Conservation (phyloP, 2,329 filamentous ascomycete species). For the Chaetothyriales sp. region DNA sequence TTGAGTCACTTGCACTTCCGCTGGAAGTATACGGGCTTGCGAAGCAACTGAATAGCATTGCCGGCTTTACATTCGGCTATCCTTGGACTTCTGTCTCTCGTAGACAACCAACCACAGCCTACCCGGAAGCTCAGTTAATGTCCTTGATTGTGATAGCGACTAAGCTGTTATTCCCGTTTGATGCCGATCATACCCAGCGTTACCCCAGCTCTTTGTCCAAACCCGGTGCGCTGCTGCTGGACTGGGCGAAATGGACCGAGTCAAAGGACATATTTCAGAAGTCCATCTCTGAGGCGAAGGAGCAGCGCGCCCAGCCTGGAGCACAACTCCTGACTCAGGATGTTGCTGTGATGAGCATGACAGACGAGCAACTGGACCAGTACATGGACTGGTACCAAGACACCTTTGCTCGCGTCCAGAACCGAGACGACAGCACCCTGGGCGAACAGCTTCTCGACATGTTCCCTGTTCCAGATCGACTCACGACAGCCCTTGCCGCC, state of each 20-base stretch:
- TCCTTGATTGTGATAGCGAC: constrained; percentile 59
- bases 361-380: constrained; percentile 49
- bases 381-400: constrained; percentile 70
- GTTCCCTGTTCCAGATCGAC: constrained; percentile 10
- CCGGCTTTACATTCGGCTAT: constrained; percentile 46
- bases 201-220: constrained; percentile 40
- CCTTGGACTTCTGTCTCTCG: constrained; percentile 27
- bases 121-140: constrained; percentile 64
- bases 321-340: constrained; percentile 45
- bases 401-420: constrained; percentile 40
- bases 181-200: constrained; percentile 43
- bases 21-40: constrained; percentile 51
- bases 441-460: constrained; percentile 21
- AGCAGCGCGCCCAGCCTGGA: constrained; percentile 21
- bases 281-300: neutral
- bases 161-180: constrained; percentile 68
- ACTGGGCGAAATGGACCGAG: constrained; percentile 60
- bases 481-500: neutral
- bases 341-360: constrained; percentile 50
- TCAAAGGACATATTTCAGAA: constrained; percentile 27
- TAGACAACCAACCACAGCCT: constrained; percentile 34
- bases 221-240: constrained; percentile 45
- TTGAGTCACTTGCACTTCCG: constrained; percentile 61
- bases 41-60: constrained; percentile 40
- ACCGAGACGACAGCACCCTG: constrained; percentile 22